These are phyloP conservation scores for Russula ochroleuca DNA, from an alignment of 768 basidiomycete species.

Conservation along the genomic window DNA sequence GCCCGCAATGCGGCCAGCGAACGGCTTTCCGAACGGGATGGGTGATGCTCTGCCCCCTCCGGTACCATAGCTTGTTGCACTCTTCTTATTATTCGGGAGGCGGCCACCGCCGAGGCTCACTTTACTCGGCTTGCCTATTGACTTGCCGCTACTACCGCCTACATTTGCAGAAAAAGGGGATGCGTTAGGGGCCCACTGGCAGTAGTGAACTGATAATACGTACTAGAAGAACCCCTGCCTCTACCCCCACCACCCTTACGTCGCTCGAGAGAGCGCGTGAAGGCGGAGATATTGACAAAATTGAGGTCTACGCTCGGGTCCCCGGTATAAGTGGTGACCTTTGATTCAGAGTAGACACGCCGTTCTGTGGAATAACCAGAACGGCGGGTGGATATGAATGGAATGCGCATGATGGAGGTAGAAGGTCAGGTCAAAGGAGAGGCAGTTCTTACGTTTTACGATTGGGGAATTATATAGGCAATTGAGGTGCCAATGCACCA, in stretches of 20 bases:
- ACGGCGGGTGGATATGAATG: not conserved
- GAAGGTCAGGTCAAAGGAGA: not conserved
- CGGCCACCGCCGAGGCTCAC: not conserved
- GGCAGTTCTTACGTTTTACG: not conserved
- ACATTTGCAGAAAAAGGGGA: not conserved
- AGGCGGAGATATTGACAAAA: not conserved
- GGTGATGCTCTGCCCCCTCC: conserved; percentile 24
- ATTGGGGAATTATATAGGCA: not conserved
- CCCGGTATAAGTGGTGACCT: no score
- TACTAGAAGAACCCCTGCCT: conserved; percentile 8
- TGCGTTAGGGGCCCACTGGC: not conserved
- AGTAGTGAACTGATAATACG: not conserved
- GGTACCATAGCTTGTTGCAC: conserved; percentile 28
- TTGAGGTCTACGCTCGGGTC: not conserved
- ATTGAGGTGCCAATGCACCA: not conserved
- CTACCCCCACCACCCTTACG: conserved; percentile 22
- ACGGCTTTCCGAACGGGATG: conserved; percentile 29
- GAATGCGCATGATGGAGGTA: conserved; percentile 2
- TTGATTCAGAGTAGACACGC: not conserved
- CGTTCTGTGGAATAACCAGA: not conserved
- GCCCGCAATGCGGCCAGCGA: conserved; percentile 30
- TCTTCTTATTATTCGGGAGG: conserved; percentile 16
- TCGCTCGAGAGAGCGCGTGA: conserved; percentile 5
- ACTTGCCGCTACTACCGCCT: conserved; percentile 8
- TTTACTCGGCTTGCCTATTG: not conserved